phyloP scores from a whole-genome alignment of 306 rosid species.

The Cucumis melo region DNA sequence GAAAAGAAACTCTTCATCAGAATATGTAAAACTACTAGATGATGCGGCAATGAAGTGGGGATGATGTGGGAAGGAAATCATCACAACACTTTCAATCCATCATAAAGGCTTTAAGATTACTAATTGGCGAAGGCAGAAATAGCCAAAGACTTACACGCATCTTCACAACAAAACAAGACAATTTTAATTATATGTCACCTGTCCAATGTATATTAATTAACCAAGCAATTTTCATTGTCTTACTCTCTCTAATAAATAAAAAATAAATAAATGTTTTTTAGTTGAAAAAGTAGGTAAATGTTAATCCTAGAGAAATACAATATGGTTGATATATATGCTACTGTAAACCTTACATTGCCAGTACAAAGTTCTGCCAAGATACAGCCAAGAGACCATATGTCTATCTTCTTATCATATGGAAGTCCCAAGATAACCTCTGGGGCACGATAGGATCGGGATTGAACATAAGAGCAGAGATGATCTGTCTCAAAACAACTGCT shows the following conservation, averaged over 20 bases:
- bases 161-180: background rate
- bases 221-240: background rate
- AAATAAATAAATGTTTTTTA: background rate
- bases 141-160: background rate
- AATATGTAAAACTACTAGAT: background rate
- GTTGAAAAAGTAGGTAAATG: background rate
- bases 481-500: slow-evolving; percentile 99
- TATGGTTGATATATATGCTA: background rate
- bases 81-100: background rate
- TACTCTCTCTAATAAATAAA: background rate
- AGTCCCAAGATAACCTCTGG: slow-evolving; percentile 98
- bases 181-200: background rate
- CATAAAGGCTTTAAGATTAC: background rate
- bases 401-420: slow-evolving; percentile 92
- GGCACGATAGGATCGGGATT: slow-evolving; percentile 99
- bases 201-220: background rate
- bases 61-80: background rate
- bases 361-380: slow-evolving; percentile 97
- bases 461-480: slow-evolving; percentile 97
- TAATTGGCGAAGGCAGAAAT: background rate
- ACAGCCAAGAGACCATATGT: slow-evolving; percentile 99
- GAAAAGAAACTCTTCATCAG: background rate
- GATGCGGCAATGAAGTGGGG: background rate
- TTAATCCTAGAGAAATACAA: background rate
- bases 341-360: slow-evolving; percentile 67